Evolutionary conservation across 1,139 yeast species (phyloP).

Genomic region (Yamadazyma atlantica): DNA sequence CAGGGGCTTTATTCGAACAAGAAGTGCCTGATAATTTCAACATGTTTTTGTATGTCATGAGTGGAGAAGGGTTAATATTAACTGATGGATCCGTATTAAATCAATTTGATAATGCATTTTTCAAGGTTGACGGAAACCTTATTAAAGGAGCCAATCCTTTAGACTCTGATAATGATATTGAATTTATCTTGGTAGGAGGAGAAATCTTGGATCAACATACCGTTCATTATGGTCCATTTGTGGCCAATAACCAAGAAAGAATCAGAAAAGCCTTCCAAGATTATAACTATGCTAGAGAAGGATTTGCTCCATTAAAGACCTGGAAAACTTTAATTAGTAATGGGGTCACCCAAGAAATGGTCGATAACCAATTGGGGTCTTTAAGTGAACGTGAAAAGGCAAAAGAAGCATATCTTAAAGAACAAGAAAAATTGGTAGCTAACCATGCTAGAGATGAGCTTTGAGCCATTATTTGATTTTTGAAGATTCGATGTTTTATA

Average conservation of each 20-base stretch:
- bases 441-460: conserved; percentile 16
- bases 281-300: conserved; percentile 66
- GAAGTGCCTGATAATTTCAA: conserved; percentile 63
- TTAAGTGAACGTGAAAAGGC: conserved; percentile 31
- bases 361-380: conserved; percentile 40
- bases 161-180: conserved; percentile 33
- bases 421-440: conserved; percentile 11
- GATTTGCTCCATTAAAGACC: conserved; percentile 67
- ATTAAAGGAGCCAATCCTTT: conserved; percentile 52
- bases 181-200: conserved; percentile 76
- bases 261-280: conserved; percentile 70
- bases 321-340: conserved; percentile 70
- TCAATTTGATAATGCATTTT: conserved; percentile 58
- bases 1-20: conserved; percentile 70
- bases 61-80: conserved; percentile 57
- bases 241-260: conserved; percentile 61
- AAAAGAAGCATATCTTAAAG: conserved; percentile 25
- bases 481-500: too few species aligned
- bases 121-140: conserved; percentile 62
- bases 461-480: too few species aligned
- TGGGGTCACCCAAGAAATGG: conserved; percentile 55
- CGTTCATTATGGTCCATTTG: conserved; percentile 91
- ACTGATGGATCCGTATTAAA: conserved; percentile 41
- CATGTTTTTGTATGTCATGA: conserved; percentile 67
- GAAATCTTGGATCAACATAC: conserved; percentile 71